Evolutionary conservation across 345 rosid genomes (phyloP).

Genomic region (Draba incana): DNA sequence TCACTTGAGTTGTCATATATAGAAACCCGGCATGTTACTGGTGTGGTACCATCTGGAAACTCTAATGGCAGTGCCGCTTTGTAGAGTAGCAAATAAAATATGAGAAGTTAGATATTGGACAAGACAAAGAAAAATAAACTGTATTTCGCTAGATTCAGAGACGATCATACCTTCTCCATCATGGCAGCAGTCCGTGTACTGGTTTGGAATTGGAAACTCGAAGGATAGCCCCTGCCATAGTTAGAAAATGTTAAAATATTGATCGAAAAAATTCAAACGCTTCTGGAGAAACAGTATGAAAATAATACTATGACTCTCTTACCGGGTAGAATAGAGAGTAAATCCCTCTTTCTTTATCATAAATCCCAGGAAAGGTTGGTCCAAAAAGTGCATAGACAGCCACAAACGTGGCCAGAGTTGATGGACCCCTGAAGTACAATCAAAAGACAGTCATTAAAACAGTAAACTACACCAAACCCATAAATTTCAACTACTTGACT

Average conservation of each 20-base stretch:
- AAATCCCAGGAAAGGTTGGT: slow-evolving; percentile 92
- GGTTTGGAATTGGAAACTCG: slow-evolving; percentile 93
- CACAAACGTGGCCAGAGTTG: slow-evolving; percentile 88
- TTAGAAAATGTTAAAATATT: not conserved
- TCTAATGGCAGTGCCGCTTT: slow-evolving; percentile 92
- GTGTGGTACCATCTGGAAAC: slow-evolving; percentile 98
- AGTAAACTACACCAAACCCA: slow-evolving; percentile 20
- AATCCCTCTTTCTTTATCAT: slow-evolving; percentile 85
- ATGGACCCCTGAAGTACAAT: slow-evolving; percentile 64
- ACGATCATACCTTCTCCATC: slow-evolving; percentile 71
- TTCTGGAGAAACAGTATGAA: not conserved
- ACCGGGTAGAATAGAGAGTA: slow-evolving; percentile 94
- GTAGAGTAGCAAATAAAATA: slow-evolving; percentile 20
- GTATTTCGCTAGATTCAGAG: not conserved
- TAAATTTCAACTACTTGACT: slow-evolving; percentile 26
- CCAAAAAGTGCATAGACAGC: slow-evolving; percentile 95
- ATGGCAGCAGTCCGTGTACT: slow-evolving; percentile 82
- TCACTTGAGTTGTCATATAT: slow-evolving; percentile 78
- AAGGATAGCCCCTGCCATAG: slow-evolving; percentile 87
- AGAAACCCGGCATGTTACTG: slow-evolving; percentile 94
- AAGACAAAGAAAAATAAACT: slow-evolving; percentile 14
- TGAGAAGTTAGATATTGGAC: slow-evolving; percentile 17
- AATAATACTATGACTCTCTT: slow-evolving; percentile 27
- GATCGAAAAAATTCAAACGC: slow-evolving; percentile 16
- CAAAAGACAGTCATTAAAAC: slow-evolving; percentile 5